phyloP scores from a whole-genome alignment of 2,329 filamentous ascomycete species.

The Penicillium sp. region DNA sequence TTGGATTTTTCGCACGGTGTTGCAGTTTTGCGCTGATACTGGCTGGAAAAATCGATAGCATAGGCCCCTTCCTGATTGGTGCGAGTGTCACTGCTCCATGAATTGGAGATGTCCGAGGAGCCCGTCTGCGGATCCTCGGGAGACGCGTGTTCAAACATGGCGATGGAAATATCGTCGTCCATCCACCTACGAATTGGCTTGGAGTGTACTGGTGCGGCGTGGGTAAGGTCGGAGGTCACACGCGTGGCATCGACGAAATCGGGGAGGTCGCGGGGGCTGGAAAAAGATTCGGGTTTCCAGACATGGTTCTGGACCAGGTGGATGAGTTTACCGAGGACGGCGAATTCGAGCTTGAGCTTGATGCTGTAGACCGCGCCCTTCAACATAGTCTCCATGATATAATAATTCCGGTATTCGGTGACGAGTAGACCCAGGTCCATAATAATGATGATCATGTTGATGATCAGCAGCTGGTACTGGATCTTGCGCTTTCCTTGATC shows the following conservation, averaged over 20 bases:
- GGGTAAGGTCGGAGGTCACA: conserved; percentile 48
- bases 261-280: conserved; percentile 37
- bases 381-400: conserved; percentile 53
- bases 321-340: conserved; percentile 52
- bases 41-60: conserved; percentile 31
- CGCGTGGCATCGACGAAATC: conserved; percentile 52
- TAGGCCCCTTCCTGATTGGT: conserved; percentile 27
- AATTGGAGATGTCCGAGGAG: conserved; percentile 33
- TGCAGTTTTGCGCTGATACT: conserved; percentile 16
- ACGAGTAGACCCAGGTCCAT: conserved; percentile 51
- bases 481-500: conserved; percentile 49
- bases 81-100: conserved; percentile 37
- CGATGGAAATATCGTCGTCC: conserved; percentile 45
- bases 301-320: conserved; percentile 45
- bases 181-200: conserved; percentile 37
- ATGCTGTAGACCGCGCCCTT: conserved; percentile 54
- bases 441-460: conserved; percentile 54
- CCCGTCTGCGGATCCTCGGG: conserved; percentile 25
- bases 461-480: conserved; percentile 54
- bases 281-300: conserved; percentile 44
- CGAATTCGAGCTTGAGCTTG: conserved; percentile 56
- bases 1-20: conserved; percentile 13
- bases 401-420: conserved; percentile 49
- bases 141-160: conserved; percentile 43
- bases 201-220: conserved; percentile 33